These are phyloP conservation scores for Scleroderma bovista DNA, from an alignment of 768 basidiomycete species.

Conservation along the genomic window DNA sequence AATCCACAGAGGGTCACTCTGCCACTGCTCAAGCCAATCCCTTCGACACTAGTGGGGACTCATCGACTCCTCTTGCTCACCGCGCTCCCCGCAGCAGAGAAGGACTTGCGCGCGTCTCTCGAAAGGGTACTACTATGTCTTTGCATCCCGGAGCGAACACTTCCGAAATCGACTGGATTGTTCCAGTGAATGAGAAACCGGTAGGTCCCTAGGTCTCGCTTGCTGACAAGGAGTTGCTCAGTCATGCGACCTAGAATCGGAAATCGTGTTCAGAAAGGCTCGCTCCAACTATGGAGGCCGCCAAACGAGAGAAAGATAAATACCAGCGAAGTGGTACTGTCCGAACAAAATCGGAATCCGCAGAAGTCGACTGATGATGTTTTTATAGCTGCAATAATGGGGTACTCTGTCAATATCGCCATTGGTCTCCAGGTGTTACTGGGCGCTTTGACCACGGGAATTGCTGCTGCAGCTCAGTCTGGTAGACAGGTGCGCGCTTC, in stretches of 20 bases:
- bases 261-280: constrained; percentile 49
- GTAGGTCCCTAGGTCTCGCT: constrained; percentile 9
- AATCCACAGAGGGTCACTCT: constrained; percentile 4
- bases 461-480: constrained; percentile 43
- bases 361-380: constrained; percentile 1
- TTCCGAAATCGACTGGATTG: constrained; percentile 21
- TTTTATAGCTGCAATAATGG: constrained; percentile 26
- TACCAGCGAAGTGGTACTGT: constrained; percentile 40
- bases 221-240: background rate
- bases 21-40: background rate
- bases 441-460: constrained; percentile 61
- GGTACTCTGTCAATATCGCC: constrained; percentile 38
- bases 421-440: constrained; percentile 60
- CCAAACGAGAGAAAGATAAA: constrained; percentile 41
- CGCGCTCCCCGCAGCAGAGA: constrained; percentile 11
- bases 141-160: background rate
- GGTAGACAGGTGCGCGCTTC: constrained; percentile 35
- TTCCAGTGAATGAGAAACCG: constrained; percentile 18
- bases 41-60: constrained; percentile 2
- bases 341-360: background rate
- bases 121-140: background rate
- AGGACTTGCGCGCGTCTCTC: constrained; percentile 8
- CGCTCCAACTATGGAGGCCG: constrained; percentile 45
- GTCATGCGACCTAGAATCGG: constrained; percentile 12
- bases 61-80: background rate